Conservation (phyloP, 2,329 filamentous ascomycete genomes). For the Fusarium coicis region DNA sequence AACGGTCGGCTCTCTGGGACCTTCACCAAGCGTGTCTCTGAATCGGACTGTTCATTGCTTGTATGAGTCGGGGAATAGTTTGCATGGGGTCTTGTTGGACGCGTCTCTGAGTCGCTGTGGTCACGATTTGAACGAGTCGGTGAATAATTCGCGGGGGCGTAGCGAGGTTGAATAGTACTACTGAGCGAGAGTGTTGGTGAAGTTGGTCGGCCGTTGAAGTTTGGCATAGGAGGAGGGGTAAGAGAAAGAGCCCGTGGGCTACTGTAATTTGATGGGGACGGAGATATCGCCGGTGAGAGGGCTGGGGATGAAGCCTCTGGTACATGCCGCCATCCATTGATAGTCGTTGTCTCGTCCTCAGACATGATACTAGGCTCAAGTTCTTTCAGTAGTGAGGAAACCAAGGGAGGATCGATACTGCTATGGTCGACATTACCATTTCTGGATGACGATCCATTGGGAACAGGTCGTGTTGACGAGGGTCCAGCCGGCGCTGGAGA, state of each 20-base stretch:
- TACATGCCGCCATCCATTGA: slow-evolving; percentile 46
- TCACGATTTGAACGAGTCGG: slow-evolving; percentile 51
- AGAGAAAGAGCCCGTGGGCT: slow-evolving; percentile 74
- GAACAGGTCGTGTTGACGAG: slow-evolving; percentile 37
- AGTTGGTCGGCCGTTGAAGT: slow-evolving; percentile 63
- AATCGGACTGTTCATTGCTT: slow-evolving; percentile 35
- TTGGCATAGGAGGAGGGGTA: slow-evolving; percentile 74
- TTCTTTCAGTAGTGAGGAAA: slow-evolving; percentile 88
- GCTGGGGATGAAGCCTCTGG: slow-evolving; percentile 67
- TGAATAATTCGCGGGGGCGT: slow-evolving; percentile 80
- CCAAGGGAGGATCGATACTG: slow-evolving; percentile 76
- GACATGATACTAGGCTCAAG: slow-evolving; percentile 75
- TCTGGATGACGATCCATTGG: slow-evolving; percentile 38
- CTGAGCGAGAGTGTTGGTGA: slow-evolving; percentile 75
- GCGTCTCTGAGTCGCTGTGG: slow-evolving; percentile 52
- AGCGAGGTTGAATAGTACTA: slow-evolving; percentile 77
- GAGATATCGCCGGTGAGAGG: slow-evolving; percentile 73
- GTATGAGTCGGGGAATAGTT: slow-evolving; percentile 71
- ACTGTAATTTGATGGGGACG: slow-evolving; percentile 70
- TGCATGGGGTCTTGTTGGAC: slow-evolving; percentile 54
- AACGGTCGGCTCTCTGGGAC: slow-evolving; percentile 50
- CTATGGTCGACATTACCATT: slow-evolving; percentile 37
- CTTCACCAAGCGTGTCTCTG: slow-evolving; percentile 33
- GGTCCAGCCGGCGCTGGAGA: slow-evolving; percentile 48
- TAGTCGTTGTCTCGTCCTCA: slow-evolving; percentile 61